phyloP scores from a whole-genome alignment of 164 flowering plant species.

The Echeveria elegans region DNA sequence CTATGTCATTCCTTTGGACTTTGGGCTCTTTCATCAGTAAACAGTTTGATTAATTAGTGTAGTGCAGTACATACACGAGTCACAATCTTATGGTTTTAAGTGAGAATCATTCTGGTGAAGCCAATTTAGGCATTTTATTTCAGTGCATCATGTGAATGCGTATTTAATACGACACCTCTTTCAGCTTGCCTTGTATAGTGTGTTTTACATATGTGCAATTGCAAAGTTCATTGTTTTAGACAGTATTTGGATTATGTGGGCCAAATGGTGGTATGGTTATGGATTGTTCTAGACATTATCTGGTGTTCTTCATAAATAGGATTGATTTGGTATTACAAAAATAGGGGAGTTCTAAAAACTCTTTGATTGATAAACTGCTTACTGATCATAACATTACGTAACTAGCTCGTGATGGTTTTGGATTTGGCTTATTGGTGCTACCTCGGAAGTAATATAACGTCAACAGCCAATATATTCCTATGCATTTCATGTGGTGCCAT shows the following conservation, averaged over 20 bases:
- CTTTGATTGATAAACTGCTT: not conserved
- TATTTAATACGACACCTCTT: not conserved
- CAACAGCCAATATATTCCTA: not conserved
- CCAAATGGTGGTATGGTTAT: not conserved
- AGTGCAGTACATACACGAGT: not conserved
- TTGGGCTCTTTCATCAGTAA: not conserved
- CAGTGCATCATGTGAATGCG: not conserved
- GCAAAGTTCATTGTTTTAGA: not conserved
- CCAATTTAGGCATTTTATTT: not conserved
- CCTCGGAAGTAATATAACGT: not conserved
- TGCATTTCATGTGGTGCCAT: not conserved
- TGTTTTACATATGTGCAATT: not conserved
- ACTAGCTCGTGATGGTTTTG: not conserved
- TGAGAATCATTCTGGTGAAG: not conserved
- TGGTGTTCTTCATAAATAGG: not conserved
- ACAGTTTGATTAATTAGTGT: not conserved
- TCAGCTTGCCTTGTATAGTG: not conserved
- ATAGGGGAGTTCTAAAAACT: too few relatives aligned
- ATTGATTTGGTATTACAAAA: not conserved
- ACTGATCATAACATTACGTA: not conserved
- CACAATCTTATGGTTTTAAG: not conserved
- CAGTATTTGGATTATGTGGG: not conserved
- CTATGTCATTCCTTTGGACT: too few relatives aligned
- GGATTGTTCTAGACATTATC: not conserved
- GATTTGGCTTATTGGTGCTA: too few relatives aligned